Evolutionary conservation across 1,139 yeast genomes (phyloP).

Genomic region (Pichia sp.): DNA sequence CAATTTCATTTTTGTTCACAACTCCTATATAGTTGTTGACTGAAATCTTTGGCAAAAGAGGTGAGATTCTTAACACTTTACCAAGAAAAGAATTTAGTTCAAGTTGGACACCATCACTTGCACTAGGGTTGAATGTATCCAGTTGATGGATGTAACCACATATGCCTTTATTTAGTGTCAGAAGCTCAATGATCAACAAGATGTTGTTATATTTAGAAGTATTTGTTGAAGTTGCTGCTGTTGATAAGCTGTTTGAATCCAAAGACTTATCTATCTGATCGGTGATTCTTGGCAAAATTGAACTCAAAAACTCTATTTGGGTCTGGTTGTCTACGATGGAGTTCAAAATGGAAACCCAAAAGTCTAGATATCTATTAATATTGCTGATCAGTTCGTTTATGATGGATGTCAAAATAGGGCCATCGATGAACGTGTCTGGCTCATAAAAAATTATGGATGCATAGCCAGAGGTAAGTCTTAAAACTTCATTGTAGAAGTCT

Average conservation of each 20-base stretch:
- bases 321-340: slow-evolving; percentile 65
- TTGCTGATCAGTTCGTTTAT: slow-evolving; percentile 46
- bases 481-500: slow-evolving; percentile 44
- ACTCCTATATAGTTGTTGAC: slow-evolving; percentile 43
- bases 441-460: slow-evolving; percentile 68
- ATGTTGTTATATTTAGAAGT: slow-evolving; percentile 44
- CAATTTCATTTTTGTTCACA: slow-evolving; percentile 41
- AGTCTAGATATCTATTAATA: slow-evolving; percentile 45
- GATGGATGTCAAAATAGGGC: slow-evolving; percentile 37
- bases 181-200: slow-evolving; percentile 51
- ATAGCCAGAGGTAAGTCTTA: slow-evolving; percentile 57
- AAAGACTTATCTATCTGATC: slow-evolving; percentile 24
- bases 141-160: slow-evolving; percentile 58
- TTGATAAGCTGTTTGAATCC: slow-evolving; percentile 37
- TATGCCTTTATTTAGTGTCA: slow-evolving; percentile 58
- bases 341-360: slow-evolving; percentile 52
- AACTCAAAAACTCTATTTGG: slow-evolving; percentile 54
- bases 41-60: slow-evolving; percentile 52
- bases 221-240: slow-evolving; percentile 35
- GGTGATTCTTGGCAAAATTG: slow-evolving; percentile 48
- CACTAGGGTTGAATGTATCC: slow-evolving; percentile 48
- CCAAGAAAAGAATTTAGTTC: slow-evolving; percentile 70
- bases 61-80: slow-evolving; percentile 71
- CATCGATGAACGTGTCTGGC: slow-evolving; percentile 57
- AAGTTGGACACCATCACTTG: slow-evolving; percentile 42